These are phyloP conservation scores for Jacaranda copaia DNA, from an alignment of 257 asterid genomes.

Conservation along the genomic window DNA sequence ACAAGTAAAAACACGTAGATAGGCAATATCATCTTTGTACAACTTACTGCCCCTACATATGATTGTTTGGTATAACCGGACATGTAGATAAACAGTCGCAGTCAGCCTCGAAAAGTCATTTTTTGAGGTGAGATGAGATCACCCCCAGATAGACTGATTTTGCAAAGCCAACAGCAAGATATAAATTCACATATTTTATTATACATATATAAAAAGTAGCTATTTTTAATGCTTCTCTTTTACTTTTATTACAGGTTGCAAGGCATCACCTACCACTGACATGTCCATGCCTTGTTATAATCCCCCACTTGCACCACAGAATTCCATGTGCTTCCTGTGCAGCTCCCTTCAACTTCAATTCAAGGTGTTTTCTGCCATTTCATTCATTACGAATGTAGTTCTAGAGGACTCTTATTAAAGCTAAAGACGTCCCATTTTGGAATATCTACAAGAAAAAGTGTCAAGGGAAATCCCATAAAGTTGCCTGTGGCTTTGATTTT, in stretches of 20 bases:
- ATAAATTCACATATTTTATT: background rate
- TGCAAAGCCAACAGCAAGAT: background rate
- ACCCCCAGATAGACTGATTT: background rate
- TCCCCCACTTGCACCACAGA: conserved; percentile 37
- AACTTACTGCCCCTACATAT: background rate
- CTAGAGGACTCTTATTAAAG: conserved; percentile 12
- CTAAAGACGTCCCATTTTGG: conserved; percentile 8
- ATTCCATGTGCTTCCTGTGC: conserved; percentile 40
- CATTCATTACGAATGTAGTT: conserved; percentile 7
- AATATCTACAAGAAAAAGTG: background rate
- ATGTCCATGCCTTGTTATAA: conserved; percentile 51
- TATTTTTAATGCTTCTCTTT: conserved; percentile 35
- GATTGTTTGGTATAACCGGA: background rate
- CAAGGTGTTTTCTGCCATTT: conserved; percentile 28
- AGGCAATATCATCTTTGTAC: background rate
- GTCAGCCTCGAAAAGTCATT: conserved; percentile 33
- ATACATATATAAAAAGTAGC: background rate
- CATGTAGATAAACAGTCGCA: conserved; percentile 39
- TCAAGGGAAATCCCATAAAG: conserved; percentile 7
- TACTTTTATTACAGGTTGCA: conserved; percentile 34
- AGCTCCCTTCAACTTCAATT: conserved; percentile 42
- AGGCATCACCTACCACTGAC: conserved; percentile 53
- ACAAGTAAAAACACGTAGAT: background rate
- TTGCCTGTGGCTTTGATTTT: background rate
- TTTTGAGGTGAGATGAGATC: background rate